Percentiles rank a stretch among this genome's conserved stretches.
phyloP scores from a whole-genome alignment of 75 land plant genomes.

The Azolla pinnata region DNA sequence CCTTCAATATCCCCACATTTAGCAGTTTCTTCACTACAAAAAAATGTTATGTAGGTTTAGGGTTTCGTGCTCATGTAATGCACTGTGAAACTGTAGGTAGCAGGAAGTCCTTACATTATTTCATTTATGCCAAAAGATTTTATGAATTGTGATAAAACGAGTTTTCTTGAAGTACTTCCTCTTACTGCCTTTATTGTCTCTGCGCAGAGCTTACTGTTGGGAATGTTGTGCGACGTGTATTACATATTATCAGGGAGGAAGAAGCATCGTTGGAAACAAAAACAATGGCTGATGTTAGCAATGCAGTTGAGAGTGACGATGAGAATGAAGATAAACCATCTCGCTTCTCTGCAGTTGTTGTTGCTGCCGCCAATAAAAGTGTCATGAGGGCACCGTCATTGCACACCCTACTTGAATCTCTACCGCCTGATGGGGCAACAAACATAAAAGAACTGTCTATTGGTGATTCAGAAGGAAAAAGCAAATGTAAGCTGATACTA shows the following conservation, averaged over 20 bases:
- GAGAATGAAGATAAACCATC: conserved; percentile 32
- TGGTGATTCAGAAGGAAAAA: conserved; percentile 85
- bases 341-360: conserved; percentile 59
- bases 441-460: conserved; percentile 49
- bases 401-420: conserved; percentile 83
- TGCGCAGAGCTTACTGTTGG: conserved; percentile 93
- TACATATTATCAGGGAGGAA: conserved; percentile 93
- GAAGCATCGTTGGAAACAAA: conserved; percentile 60
- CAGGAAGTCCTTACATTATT: too few relatives aligned
- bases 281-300: conserved; percentile 40
- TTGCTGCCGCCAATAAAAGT: conserved; percentile 88
- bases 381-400: conserved; percentile 86
- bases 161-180: too few relatives aligned
- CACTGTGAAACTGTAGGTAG: too few relatives aligned
- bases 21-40: too few relatives aligned
- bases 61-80: too few relatives aligned
- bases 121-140: too few relatives aligned
- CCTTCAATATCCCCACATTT: too few relatives aligned
- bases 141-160: too few relatives aligned
- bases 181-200: too few relatives aligned
- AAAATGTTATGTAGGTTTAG: too few relatives aligned
- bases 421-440: conserved; percentile 40
- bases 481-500: conserved; percentile 90
- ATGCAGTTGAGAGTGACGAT: conserved; percentile 63
- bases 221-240: conserved; percentile 85